Conservation (phyloP, 2,329 filamentous ascomycete species). For the Beauveria rudraprayagi region DNA sequence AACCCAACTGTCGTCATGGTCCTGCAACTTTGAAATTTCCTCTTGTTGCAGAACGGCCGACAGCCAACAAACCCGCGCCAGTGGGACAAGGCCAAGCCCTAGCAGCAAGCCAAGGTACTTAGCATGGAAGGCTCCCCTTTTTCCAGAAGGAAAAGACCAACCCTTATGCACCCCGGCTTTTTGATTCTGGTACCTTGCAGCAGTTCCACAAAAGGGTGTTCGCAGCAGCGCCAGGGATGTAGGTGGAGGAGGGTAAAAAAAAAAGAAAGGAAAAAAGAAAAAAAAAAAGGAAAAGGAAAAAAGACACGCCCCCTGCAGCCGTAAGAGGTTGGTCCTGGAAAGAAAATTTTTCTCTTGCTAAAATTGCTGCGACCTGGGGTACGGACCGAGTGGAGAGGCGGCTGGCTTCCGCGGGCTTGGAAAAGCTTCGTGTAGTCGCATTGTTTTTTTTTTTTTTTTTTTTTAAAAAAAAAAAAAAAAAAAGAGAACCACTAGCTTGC, state of each 20-base stretch:
- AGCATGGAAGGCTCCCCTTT: slow-evolving; percentile 9
- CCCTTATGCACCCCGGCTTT: slow-evolving; percentile 9
- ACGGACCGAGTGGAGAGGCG: slow-evolving; percentile 1
- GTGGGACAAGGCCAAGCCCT: slow-evolving; percentile 1
- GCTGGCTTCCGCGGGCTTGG: slow-evolving; percentile 7
- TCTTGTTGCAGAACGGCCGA: neutral
- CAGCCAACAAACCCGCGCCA: neutral
- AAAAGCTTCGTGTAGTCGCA: neutral
- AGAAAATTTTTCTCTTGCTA: slow-evolving; percentile 14
- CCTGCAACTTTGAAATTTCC: neutral
- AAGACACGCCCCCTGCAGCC: neutral
- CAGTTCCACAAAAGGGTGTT: slow-evolving; percentile 8
- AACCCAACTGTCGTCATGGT: neutral
- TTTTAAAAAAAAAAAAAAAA: neutral
- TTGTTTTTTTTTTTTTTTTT: neutral
- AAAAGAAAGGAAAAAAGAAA: neutral
- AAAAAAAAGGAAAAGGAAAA: neutral
- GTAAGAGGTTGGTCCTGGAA: neutral
- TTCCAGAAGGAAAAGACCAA: slow-evolving; percentile 9
- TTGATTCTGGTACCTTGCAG: slow-evolving; percentile 9
- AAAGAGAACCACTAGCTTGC: too few relatives aligned
- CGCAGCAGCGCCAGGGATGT: neutral
- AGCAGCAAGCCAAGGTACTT: neutral
- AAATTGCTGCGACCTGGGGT: slow-evolving; percentile 18
- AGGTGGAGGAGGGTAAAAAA: neutral